These are phyloP conservation scores for Sporothrix luriei DNA, from an alignment of 2,329 filamentous ascomycete genomes.

Conservation along the genomic window DNA sequence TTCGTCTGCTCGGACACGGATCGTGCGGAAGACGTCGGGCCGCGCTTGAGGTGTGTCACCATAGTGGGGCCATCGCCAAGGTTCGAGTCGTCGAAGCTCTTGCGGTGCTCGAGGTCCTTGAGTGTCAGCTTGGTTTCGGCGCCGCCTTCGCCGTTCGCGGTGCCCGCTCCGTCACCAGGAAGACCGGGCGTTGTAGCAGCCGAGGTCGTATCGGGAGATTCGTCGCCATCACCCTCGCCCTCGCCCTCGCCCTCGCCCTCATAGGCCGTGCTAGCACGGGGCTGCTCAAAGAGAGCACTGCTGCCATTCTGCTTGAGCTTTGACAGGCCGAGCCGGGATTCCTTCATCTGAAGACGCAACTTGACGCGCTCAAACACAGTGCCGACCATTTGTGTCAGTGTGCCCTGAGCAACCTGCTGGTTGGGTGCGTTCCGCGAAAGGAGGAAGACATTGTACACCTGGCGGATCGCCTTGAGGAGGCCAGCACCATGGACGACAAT, in stretches of 20 bases:
- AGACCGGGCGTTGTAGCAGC: slow-evolving; percentile 41
- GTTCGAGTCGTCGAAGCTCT: slow-evolving; percentile 69
- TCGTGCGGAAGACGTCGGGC: slow-evolving; percentile 42
- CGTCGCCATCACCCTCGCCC: slow-evolving; percentile 43
- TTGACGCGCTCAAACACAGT: slow-evolving; percentile 97
- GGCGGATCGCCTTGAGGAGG: slow-evolving; percentile 90
- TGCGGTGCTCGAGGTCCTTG: slow-evolving; percentile 67
- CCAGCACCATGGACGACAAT: slow-evolving; percentile 97
- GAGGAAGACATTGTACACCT: slow-evolving; percentile 98
- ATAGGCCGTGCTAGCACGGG: slow-evolving; percentile 39
- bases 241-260: slow-evolving; percentile 40
- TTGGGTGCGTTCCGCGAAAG: slow-evolving; percentile 92
- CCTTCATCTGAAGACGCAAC: slow-evolving; percentile 81
- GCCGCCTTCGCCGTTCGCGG: slow-evolving; percentile 37
- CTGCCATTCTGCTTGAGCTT: slow-evolving; percentile 58
- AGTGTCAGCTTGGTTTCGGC: slow-evolving; percentile 60
- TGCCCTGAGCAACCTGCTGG: slow-evolving; percentile 95
- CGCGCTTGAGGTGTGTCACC: slow-evolving; percentile 62
- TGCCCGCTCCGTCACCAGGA: slow-evolving; percentile 15
- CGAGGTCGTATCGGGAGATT: slow-evolving; percentile 43
- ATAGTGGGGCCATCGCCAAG: slow-evolving; percentile 68
- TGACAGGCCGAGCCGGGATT: slow-evolving; percentile 65
- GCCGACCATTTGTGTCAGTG: slow-evolving; percentile 96
- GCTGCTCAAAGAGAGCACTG: slow-evolving; percentile 55
- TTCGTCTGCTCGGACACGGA: slow-evolving; percentile 59